A percentile compares a stretch with the other conserved stretches of the same genome.
Conservation (phyloP, 2,329 filamentous ascomycete species). For the Sarocladiaceae sp. region DNA sequence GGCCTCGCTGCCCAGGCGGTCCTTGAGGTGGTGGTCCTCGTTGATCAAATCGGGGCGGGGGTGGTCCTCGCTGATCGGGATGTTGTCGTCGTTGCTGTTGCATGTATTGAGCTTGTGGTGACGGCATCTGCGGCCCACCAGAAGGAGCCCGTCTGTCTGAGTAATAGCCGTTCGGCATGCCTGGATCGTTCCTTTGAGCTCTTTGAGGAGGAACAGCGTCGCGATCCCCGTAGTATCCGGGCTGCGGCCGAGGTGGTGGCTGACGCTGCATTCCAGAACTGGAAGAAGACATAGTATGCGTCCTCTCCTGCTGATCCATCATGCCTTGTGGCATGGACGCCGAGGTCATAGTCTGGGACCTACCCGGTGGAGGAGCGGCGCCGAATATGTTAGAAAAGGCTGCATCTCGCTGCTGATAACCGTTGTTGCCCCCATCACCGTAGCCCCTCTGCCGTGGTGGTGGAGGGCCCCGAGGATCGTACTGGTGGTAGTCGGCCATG, state of each 20-base stretch:
- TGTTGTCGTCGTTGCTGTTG: slow-evolving; percentile 39
- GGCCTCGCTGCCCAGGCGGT: slow-evolving; percentile 28
- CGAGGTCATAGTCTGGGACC: slow-evolving; percentile 93
- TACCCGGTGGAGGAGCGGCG: slow-evolving; percentile 75
- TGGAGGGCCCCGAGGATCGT: slow-evolving; percentile 45
- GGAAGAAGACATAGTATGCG: slow-evolving; percentile 69
- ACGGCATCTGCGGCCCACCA: slow-evolving; percentile 41
- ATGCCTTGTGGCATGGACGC: slow-evolving; percentile 55
- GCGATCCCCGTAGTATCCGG: slow-evolving; percentile 30
- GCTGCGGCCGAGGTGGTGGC: slow-evolving; percentile 54
- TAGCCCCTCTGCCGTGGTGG: slow-evolving; percentile 42
- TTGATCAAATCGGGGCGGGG: slow-evolving; percentile 64
- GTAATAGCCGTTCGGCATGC: slow-evolving; percentile 47
- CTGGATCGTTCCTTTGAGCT: slow-evolving; percentile 29
- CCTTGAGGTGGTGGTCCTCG: slow-evolving; percentile 54
- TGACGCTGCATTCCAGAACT: slow-evolving; percentile 54
- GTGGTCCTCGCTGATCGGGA: slow-evolving; percentile 35
- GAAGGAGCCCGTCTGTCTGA: slow-evolving; percentile 49
- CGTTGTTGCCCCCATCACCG: slow-evolving; percentile 40
- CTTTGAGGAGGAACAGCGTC: slow-evolving; percentile 20
- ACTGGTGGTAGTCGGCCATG: slow-evolving; percentile 55
- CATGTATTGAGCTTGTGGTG: slow-evolving; percentile 36
- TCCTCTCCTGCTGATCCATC: slow-evolving; percentile 58
- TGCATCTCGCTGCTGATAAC: slow-evolving; percentile 80
- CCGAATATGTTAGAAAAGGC: slow-evolving; percentile 97